Conservation (phyloP, 2,329 filamentous ascomycete genomes). For the Clonostachys rhizophaga region DNA sequence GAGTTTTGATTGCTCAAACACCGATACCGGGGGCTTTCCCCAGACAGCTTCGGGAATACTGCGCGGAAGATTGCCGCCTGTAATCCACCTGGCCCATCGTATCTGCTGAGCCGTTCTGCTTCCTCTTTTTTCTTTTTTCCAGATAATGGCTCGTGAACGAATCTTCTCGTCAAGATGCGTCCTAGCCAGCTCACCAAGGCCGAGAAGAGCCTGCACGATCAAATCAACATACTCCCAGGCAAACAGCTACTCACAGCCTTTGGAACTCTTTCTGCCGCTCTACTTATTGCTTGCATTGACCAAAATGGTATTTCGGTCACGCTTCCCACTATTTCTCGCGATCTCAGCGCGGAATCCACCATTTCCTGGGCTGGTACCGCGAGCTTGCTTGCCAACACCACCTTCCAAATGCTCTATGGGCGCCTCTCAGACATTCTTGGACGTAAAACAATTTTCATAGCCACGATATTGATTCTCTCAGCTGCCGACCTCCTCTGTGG, state of each 20-base stretch:
- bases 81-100: too few relatives aligned
- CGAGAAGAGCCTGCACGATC: slow-evolving; percentile 44
- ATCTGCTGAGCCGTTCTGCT: too few relatives aligned
- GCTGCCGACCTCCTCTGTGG: slow-evolving; percentile 56
- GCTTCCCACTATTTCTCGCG: slow-evolving; percentile 43
- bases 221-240: slow-evolving; percentile 51
- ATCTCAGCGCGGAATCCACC: slow-evolving; percentile 38
- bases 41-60: too few relatives aligned
- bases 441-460: slow-evolving; percentile 52
- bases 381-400: slow-evolving; percentile 50
- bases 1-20: too few relatives aligned
- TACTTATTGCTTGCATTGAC: slow-evolving; percentile 52
- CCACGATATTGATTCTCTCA: slow-evolving; percentile 44
- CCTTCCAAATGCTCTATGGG: slow-evolving; percentile 62
- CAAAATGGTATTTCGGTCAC: slow-evolving; percentile 48
- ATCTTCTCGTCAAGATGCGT: too few relatives aligned
- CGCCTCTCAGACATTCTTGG: slow-evolving; percentile 57
- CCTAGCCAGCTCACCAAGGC: slow-evolving; percentile 12
- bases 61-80: too few relatives aligned
- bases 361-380: slow-evolving; percentile 53
- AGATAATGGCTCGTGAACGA: too few relatives aligned
- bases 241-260: slow-evolving; percentile 46
- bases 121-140: too few relatives aligned
- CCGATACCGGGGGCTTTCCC: too few relatives aligned
- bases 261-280: slow-evolving; percentile 40